A percentile compares a stretch with the other conserved stretches of the same genome.
Conservation (phyloP, 2,329 filamentous ascomycete species). For the Talaromyces sp. region DNA sequence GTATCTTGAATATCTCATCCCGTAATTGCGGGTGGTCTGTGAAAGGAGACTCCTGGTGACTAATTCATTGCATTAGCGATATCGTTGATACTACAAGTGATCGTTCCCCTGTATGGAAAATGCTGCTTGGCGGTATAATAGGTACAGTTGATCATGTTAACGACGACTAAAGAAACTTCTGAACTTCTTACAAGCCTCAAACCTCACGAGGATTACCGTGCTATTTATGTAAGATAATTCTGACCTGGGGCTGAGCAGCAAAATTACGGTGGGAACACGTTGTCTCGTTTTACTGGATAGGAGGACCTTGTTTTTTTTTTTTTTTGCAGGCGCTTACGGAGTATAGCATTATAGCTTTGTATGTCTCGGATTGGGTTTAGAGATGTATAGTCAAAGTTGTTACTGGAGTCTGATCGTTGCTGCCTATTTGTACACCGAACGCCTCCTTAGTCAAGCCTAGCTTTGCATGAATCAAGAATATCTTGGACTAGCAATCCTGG, state of each 20-base stretch:
- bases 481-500: not conserved
- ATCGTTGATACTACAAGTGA: constrained; percentile 7
- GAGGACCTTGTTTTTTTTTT: not conserved
- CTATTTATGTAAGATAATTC: not conserved
- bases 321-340: not conserved
- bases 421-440: not conserved
- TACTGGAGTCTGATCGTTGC: not conserved
- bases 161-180: not conserved
- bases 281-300: not conserved
- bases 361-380: not conserved
- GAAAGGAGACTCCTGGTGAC: not conserved
- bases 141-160: not conserved
- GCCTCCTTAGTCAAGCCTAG: not conserved
- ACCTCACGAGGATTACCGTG: not conserved
- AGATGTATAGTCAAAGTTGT: not conserved
- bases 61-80: not conserved
- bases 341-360: not conserved
- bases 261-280: not conserved
- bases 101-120: constrained; percentile 6
- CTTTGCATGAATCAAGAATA: not conserved
- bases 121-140: constrained; percentile 6
- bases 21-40: not conserved
- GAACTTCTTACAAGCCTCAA: not conserved
- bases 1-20: not conserved
- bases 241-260: not conserved